Base-by-base conservation (phyloP, 208 protist species). In the Leishmania tropica region DNA sequence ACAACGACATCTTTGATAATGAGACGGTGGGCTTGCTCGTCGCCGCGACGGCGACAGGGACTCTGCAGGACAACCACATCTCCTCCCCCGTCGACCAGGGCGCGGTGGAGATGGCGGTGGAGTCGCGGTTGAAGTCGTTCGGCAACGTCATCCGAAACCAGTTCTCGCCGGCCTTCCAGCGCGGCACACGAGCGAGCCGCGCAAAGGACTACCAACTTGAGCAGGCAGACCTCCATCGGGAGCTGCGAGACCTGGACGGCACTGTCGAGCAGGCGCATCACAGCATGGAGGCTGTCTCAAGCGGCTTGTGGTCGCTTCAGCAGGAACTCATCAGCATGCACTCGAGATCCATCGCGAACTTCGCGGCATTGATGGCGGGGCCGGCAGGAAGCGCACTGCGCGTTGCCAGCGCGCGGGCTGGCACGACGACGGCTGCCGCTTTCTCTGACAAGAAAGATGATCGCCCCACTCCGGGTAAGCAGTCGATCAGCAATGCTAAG, bases 1-100 rank as follows among this genome's bases (percentile, higher is more conserved):
- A 93, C 51, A 95, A 95, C 87, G 92, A 97, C 73, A 84, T 97
- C 53, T 97, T 97, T 68, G 95, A 97, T 81, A 97, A 97, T 65
- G 82, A 82, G 72, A 37, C 78, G 2, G 72, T 87, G 28, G 95
- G 90, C 21, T 83, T 97, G 40, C 64, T 90, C 1, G 72, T 93
- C 48, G 76, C 82, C 62, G 67, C 76, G 13, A 89, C 75, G 35
- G 87, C 93, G 17, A n/a, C 76, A 21, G 92, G 93, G 24, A 81
- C 64, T n/a, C 47, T 97, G 42, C 87, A 93, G 76, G 83, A 84
- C 40, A 97, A 97, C 78, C 84, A 84, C 81, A 93, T 97, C 58
- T 95, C 92, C 24, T 93, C 84, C 71, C 72, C 86, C 31, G 75
- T 80, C n/a, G 89, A 95, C 24, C 83, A 90, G 35, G 91, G 91